Conservation (phyloP, 169 alveolate species). For the Besnoitia besnoiti region DNA sequence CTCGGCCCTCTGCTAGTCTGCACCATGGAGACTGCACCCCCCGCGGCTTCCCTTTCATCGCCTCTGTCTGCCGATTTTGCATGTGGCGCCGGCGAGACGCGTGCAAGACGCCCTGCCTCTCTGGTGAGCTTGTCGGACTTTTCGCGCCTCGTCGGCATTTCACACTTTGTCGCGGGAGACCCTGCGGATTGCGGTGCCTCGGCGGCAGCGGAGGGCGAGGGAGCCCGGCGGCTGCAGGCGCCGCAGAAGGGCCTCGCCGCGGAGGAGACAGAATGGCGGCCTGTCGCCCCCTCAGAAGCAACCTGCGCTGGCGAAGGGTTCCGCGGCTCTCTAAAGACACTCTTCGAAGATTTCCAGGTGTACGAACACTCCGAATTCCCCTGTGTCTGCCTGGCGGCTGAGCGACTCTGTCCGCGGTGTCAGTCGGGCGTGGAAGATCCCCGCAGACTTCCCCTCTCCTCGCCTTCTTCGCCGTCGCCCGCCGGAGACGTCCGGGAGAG, state of each 20-base stretch:
- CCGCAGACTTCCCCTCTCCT: background rate
- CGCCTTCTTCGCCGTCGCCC: background rate
- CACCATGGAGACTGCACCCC: too few species aligned
- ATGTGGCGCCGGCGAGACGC: too few species aligned
- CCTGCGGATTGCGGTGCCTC: too few species aligned
- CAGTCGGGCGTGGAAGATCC: too few species aligned
- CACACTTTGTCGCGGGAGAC: background rate
- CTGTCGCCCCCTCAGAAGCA: too few species aligned
- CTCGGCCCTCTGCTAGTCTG: too few species aligned
- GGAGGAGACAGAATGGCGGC: too few species aligned
- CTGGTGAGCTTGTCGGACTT: background rate
- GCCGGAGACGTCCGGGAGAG: background rate
- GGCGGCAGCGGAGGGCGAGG: background rate
- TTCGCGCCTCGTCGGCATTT: background rate
- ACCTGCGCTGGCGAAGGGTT: background rate
- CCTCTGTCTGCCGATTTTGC: too few species aligned
- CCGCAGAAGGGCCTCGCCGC: too few species aligned
- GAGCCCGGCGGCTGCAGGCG: background rate
- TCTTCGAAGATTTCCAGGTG: constrained; percentile 50
- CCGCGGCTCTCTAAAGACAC: constrained; percentile 30
- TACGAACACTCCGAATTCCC: constrained; percentile 31
- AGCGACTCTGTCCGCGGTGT: background rate
- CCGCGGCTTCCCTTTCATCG: too few species aligned
- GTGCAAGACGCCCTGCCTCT: too few species aligned
- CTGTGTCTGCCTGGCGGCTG: background rate